These are phyloP conservation scores for Byssochlamys sp. DNA, from an alignment of 2,329 filamentous ascomycete species.

Conservation along the genomic window DNA sequence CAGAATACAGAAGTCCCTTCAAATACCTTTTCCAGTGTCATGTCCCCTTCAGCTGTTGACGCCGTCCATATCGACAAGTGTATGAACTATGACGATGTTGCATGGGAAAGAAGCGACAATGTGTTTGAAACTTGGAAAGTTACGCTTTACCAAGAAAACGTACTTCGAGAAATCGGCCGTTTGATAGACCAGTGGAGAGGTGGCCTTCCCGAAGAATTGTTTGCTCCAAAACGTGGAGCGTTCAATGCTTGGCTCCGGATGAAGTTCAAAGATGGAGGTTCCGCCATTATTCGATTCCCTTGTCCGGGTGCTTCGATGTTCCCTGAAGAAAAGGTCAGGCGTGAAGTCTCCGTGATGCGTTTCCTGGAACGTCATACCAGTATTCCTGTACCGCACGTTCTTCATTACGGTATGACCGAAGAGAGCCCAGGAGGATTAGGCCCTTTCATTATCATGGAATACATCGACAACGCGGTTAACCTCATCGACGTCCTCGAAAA, in stretches of 20 bases:
- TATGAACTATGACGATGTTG: background rate
- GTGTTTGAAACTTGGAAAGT: background rate
- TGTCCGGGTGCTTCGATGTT: slow-evolving; percentile 11
- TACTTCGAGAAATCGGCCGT: background rate
- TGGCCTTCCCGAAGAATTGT: slow-evolving; percentile 5
- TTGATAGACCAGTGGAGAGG: slow-evolving; percentile 1
- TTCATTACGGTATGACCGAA: slow-evolving; percentile 13
- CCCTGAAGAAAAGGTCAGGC: slow-evolving; percentile 15
- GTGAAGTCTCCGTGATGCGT: slow-evolving; percentile 11
- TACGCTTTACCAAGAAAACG: background rate
- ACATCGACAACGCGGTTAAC: slow-evolving; percentile 14
- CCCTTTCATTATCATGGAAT: slow-evolving; percentile 30
- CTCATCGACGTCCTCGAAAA: slow-evolving; percentile 17
- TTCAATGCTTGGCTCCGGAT: slow-evolving; percentile 16
- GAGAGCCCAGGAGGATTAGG: slow-evolving; percentile 13
- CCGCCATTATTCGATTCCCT: slow-evolving; percentile 14
- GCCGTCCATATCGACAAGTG: background rate
- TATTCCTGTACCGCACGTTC: slow-evolving; percentile 10
- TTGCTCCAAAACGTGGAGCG: slow-evolving; percentile 6
- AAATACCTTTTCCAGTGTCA: no score
- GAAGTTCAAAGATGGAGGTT: slow-evolving; percentile 8
- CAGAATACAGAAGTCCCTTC: no score
- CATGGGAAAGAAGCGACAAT: background rate
- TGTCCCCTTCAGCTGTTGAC: no score
- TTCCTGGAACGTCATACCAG: slow-evolving; percentile 9